Evolutionary conservation across 2,329 filamentous ascomycete species (phyloP).

Genomic region (Arthrinium puccinioides): DNA sequence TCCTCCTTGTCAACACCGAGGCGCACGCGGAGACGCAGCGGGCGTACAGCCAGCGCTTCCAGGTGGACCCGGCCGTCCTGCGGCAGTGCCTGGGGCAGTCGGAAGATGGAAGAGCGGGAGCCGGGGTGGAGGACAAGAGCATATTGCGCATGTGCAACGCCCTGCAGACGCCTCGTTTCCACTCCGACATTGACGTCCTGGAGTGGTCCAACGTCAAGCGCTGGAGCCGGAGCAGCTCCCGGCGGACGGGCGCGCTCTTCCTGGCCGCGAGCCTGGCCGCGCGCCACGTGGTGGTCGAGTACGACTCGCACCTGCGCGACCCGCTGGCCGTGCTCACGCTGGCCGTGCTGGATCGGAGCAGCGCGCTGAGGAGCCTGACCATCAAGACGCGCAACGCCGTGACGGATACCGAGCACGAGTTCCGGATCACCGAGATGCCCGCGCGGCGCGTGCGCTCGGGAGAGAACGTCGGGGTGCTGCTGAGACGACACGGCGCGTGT

Average conservation of each 20-base stretch:
- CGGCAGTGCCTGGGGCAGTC: neutral
- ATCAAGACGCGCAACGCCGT: neutral
- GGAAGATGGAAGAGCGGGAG: neutral
- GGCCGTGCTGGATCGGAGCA: conserved; percentile 1
- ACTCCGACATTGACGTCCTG: conserved; percentile 3
- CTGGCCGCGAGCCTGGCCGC: conserved; percentile 2
- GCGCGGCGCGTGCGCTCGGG: neutral
- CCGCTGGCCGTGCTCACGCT: neutral
- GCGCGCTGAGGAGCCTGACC: conserved; percentile 3
- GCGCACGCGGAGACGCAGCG: conserved; percentile 1
- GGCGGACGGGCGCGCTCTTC: conserved; percentile 2
- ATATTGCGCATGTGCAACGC: conserved; percentile 1
- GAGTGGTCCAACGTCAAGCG: conserved; percentile 4
- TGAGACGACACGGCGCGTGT: neutral
- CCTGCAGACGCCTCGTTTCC: conserved; percentile 1
- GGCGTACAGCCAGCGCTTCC: neutral
- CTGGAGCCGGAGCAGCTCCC: conserved; percentile 1
- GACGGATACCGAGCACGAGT: neutral
- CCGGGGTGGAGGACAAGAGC: neutral
- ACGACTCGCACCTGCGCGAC: conserved; percentile 1
- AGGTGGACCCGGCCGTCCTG: neutral
- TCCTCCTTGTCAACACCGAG: conserved; percentile 4
- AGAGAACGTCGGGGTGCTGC: neutral
- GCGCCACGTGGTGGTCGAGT: conserved; percentile 6
- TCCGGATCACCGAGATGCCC: too few relatives aligned